These are phyloP conservation scores for Echinochloa phyllopogon DNA, from an alignment of 176 grass and related monocot species.

Conservation along the genomic window DNA sequence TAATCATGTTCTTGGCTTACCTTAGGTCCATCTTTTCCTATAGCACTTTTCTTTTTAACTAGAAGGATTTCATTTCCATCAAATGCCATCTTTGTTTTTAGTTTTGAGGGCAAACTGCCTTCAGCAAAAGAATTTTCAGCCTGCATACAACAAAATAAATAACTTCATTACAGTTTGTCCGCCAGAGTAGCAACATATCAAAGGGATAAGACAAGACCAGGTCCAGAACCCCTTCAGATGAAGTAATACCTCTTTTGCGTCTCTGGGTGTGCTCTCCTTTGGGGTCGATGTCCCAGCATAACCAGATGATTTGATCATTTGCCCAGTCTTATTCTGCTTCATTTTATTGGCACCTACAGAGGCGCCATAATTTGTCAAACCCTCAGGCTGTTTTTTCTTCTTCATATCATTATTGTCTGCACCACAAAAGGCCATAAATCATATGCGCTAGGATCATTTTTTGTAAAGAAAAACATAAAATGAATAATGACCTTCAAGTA, in stretches of 20 bases:
- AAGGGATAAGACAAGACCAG: slow-evolving; percentile 4
- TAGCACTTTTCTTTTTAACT: slow-evolving; percentile 80
- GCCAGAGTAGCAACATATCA: slow-evolving; percentile 24
- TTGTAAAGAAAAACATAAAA: slow-evolving; percentile 32
- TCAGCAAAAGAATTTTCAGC: slow-evolving; percentile 61
- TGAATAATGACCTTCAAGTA: slow-evolving; percentile 81
- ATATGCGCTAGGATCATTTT: slow-evolving; percentile 23
- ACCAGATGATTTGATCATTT: slow-evolving; percentile 57
- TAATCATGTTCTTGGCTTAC: slow-evolving; percentile 45
- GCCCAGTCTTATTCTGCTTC: slow-evolving; percentile 64
- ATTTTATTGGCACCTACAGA: slow-evolving; percentile 52
- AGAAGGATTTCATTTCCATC: slow-evolving; percentile 61
- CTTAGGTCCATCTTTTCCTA: slow-evolving; percentile 83
- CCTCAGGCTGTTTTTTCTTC: slow-evolving; percentile 65
- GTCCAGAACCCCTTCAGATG: slow-evolving; percentile 10
- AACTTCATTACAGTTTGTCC: slow-evolving; percentile 32
- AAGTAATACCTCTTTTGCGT: slow-evolving; percentile 73
- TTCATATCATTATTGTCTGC: slow-evolving; percentile 78
- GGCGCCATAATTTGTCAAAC: slow-evolving; percentile 52
- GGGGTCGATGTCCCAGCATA: slow-evolving; percentile 52
- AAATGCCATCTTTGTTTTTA: slow-evolving; percentile 59
- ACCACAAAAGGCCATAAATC: slow-evolving; percentile 39
- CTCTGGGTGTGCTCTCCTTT: slow-evolving; percentile 64
- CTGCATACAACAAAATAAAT: slow-evolving; percentile 51
- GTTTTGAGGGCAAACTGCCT: slow-evolving; percentile 58